Evolutionary conservation across 2,329 filamentous ascomycete species (phyloP).

Genomic region (Fusarium napiforme): DNA sequence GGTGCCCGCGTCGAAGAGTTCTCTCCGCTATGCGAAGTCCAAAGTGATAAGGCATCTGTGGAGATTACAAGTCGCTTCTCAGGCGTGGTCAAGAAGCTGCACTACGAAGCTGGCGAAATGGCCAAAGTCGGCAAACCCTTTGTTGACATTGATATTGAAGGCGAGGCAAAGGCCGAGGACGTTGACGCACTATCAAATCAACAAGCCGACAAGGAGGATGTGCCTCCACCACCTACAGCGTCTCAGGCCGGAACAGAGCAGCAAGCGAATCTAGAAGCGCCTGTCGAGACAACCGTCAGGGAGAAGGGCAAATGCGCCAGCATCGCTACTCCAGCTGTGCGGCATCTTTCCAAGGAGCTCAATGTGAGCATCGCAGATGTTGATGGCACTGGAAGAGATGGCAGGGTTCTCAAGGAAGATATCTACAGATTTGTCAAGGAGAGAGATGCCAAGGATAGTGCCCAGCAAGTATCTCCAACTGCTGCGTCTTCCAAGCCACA

Average conservation of each 20-base stretch:
- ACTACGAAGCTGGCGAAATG: constrained; percentile 97
- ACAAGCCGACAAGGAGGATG: constrained; percentile 45
- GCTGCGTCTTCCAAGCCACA: constrained; percentile 31
- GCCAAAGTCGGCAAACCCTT: constrained; percentile 94
- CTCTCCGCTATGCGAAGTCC: constrained; percentile 96
- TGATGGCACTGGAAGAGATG: constrained; percentile 87
- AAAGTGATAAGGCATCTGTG: constrained; percentile 92
- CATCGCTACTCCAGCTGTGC: constrained; percentile 90
- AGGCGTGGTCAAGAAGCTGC: constrained; percentile 93
- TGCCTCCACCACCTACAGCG: constrained; percentile 36
- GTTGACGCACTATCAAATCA: constrained; percentile 51
- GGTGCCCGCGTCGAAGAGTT: constrained; percentile 97
- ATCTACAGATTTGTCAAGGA: constrained; percentile 76
- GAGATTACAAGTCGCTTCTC: constrained; percentile 97
- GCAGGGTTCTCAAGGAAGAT: constrained; percentile 92
- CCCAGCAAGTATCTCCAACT: constrained; percentile 37
- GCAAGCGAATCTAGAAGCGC: neutral
- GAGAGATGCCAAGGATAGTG: constrained; percentile 54
- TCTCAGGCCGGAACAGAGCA: constrained; percentile 21
- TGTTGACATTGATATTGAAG: constrained; percentile 93
- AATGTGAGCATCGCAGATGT: constrained; percentile 82
- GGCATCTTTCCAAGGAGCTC: constrained; percentile 84
- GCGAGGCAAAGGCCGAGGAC: constrained; percentile 67
- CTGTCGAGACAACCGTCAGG: constrained; percentile 39
- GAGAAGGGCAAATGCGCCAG: constrained; percentile 73